Evolutionary conservation across 164 flowering plant genomes (phyloP), one percentile per base, ranked within the genome.

Genomic region (Vitis cinerea): DNA sequence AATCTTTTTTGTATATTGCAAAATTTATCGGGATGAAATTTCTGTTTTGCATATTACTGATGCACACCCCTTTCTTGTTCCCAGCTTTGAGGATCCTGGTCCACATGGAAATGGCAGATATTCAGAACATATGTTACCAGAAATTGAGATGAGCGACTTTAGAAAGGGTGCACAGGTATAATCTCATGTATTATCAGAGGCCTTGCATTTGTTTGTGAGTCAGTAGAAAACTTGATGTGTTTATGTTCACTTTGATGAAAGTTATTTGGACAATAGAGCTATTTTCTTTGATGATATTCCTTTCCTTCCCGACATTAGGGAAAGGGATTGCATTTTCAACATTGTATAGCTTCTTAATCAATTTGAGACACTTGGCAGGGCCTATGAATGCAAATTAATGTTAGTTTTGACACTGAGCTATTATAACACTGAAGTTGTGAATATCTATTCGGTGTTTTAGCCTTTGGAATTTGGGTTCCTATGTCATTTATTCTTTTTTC

Each of bases 141-240:
- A 96, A 80, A 79, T 96, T 62, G 94, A 86, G 67, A 83, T 74
- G 79, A 87, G 85, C 61, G 91, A 92, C 71, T 93, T 90, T 58
- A 81, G 97, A 69, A 96, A 96, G 83, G 99, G 99, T 69, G 90
- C 98, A 61, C 99, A 92, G 98, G 99, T 96, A 85, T 67, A 37
- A 50, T 13, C 19, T 44, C 19, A n/a, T 51, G 14, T 44, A 50
- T 15, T 30, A 7, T 58, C 7, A 47, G n/a, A 50, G 30, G 8
- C 27, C 29, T 10, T 10, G 27, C 17, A 6, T 23, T 19, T 49
- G 37, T 50, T 48, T 49, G 10, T 50, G 13, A 59, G 11, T 11
- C 15, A 23, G 29, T 23, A 3, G 15, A 10, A 37, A 3, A 59
- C 7, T 19, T 6, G 13, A 50, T 44, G 10, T 8, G 12, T 31